These are phyloP conservation scores for Vanrija sp. DNA, from an alignment of 1,284 basidiomycete genomes.

Conservation along the genomic window DNA sequence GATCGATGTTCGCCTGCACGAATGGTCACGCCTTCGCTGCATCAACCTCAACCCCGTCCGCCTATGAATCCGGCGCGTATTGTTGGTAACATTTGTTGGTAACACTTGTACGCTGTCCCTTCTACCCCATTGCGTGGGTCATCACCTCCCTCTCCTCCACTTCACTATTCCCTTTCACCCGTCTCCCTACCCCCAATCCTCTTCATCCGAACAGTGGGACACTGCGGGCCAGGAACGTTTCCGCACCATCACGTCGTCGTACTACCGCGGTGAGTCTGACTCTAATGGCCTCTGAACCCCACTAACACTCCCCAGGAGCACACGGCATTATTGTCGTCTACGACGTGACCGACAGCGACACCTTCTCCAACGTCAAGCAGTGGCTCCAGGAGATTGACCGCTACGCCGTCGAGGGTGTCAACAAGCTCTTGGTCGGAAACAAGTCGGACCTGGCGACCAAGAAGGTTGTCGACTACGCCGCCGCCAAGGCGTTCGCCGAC, in stretches of 20 bases:
- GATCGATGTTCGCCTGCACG: not conserved
- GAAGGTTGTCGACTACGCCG: constrained; percentile 97
- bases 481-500: constrained; percentile 97
- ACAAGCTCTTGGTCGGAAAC: constrained; percentile 97
- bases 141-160: constrained; percentile 8
- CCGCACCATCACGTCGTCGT: constrained; percentile 94
- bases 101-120: constrained; percentile 17
- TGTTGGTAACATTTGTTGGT: constrained; percentile 23
- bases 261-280: constrained; percentile 64
- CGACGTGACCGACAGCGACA: constrained; percentile 97
- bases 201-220: constrained; percentile 68
- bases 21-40: constrained; percentile 4
- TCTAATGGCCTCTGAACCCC: not conserved
- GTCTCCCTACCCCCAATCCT: constrained; percentile 16
- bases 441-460: constrained; percentile 96
- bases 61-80: constrained; percentile 28
- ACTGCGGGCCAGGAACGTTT: constrained; percentile 97
- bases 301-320: constrained; percentile 56
- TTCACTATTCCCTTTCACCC: constrained; percentile 12
- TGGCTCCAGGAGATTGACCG: constrained; percentile 99
- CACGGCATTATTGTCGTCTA: constrained; percentile 98
- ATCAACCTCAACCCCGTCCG: constrained; percentile 14
- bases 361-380: constrained; percentile 88
- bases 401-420: constrained; percentile 97
- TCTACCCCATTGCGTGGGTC: too few relatives aligned